Conservation (phyloP, 2,329 filamentous ascomycete species). For the Ophiosphaerella herpotricha region DNA sequence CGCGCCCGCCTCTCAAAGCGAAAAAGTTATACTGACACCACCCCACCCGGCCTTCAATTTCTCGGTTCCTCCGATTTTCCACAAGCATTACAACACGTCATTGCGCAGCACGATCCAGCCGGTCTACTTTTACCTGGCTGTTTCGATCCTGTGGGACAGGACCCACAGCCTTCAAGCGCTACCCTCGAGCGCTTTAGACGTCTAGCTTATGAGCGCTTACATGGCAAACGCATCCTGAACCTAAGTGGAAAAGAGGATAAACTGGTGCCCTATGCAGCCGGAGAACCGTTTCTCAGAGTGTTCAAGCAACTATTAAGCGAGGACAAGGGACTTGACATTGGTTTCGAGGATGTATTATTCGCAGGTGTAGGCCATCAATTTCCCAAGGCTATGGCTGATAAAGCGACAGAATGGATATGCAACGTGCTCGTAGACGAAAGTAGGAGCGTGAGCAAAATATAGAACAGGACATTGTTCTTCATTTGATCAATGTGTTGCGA, state of each 20-base stretch:
- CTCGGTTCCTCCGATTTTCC: conserved; percentile 82
- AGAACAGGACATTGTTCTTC: not conserved
- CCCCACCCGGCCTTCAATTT: conserved; percentile 65
- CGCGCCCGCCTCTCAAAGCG: conserved; percentile 75
- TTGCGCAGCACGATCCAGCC: conserved; percentile 73
- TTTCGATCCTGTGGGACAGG: conserved; percentile 29
- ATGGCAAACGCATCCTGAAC: conserved; percentile 41
- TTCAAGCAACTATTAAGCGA: conserved; percentile 63
- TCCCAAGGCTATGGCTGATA: conserved; percentile 67
- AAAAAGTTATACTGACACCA: conserved; percentile 60
- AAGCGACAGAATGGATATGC: conserved; percentile 67
- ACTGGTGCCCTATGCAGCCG: conserved; percentile 70
- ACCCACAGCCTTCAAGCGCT: conserved; percentile 40
- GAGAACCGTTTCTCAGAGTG: conserved; percentile 64
- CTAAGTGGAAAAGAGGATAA: conserved; percentile 69
- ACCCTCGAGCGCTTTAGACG: conserved; percentile 35
- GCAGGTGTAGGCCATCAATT: conserved; percentile 72
- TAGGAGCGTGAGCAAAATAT: conserved; percentile 29
- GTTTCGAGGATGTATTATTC: conserved; percentile 70
- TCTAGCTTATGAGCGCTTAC: conserved; percentile 54
- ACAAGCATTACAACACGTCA: conserved; percentile 63
- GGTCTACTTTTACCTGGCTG: conserved; percentile 64
- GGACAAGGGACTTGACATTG: conserved; percentile 55
- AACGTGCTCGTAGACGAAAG: conserved; percentile 38
- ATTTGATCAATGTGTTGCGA: not conserved